Evolutionary conservation across 768 basidiomycete genomes (phyloP).

Genomic region (Gelatoporia subvermispora): DNA sequence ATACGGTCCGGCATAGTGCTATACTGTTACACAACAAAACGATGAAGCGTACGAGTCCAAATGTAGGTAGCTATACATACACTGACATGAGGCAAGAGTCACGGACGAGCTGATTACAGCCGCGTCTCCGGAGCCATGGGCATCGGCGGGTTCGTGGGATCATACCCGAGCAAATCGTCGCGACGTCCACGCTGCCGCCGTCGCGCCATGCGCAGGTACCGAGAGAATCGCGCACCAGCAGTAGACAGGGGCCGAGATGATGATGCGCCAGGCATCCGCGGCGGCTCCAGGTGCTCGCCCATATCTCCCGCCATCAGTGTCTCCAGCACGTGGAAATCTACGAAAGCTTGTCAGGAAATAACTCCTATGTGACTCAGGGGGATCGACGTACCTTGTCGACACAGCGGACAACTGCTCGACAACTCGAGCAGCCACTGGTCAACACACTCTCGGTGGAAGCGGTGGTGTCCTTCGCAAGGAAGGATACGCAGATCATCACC

Average conservation of each 20-base stretch:
- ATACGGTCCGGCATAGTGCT: too few relatives aligned
- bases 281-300: constrained; percentile 16
- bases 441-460: constrained; percentile 86
- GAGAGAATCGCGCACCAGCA: constrained; percentile 26
- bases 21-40: too few relatives aligned
- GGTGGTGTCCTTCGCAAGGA: constrained; percentile 88
- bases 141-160: constrained; percentile 21
- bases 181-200: constrained; percentile 17
- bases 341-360: not conserved
- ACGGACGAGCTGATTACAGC: too few relatives aligned
- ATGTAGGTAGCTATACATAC: too few relatives aligned
- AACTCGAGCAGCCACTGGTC: constrained; percentile 92
- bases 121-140: constrained; percentile 16
- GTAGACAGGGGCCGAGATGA: constrained; percentile 16
- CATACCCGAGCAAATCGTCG: constrained; percentile 14
- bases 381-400: constrained; percentile 68
- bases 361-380: too few relatives aligned
- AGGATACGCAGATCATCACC: constrained; percentile 88
- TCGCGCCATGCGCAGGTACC: constrained; percentile 28
- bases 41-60: too few relatives aligned
- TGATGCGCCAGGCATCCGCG: constrained; percentile 7
- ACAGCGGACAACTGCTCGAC: constrained; percentile 88
- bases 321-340: constrained; percentile 33
- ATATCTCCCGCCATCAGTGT: constrained; percentile 23
- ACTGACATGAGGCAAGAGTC: too few relatives aligned